These are phyloP conservation scores for Lentinus polychrous DNA, from an alignment of 1,284 basidiomycete genomes.

Conservation along the genomic window DNA sequence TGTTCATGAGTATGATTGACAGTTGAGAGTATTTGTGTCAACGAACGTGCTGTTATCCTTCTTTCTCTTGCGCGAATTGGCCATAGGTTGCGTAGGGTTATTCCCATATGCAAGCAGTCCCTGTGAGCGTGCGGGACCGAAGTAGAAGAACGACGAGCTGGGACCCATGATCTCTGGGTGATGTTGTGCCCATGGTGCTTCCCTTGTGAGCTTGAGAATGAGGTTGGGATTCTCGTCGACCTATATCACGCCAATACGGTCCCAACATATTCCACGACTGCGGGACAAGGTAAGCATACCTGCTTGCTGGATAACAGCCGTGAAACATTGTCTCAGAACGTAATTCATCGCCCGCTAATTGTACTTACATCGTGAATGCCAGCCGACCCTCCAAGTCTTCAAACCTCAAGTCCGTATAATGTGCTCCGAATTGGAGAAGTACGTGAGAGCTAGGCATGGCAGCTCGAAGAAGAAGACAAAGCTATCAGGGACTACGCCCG, in stretches of 20 bases:
- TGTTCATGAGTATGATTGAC: not conserved
- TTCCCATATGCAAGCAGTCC: constrained; percentile 68
- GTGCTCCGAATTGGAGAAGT: constrained; percentile 56
- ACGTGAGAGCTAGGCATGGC: constrained; percentile 36
- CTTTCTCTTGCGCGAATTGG: constrained; percentile 46
- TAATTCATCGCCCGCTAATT: not conserved
- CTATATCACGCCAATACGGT: constrained; percentile 22
- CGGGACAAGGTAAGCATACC: constrained; percentile 5
- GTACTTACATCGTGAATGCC: constrained; percentile 61
- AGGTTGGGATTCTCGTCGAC: constrained; percentile 49
- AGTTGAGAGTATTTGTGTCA: not conserved
- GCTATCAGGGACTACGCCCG: no score
- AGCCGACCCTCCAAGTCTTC: constrained; percentile 53
- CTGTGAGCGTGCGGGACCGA: constrained; percentile 52
- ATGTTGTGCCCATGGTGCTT: constrained; percentile 55
- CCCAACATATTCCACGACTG: constrained; percentile 1
- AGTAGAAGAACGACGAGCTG: constrained; percentile 61
- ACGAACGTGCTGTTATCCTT: constrained; percentile 56
- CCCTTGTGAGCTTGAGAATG: constrained; percentile 55
- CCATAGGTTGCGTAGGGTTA: constrained; percentile 49
- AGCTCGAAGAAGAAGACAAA: constrained; percentile 15
- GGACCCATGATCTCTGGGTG: constrained; percentile 67
- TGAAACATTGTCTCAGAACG: constrained; percentile 1
- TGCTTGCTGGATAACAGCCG: constrained; percentile 9
- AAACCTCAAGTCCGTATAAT: constrained; percentile 53